These are phyloP conservation scores for Aspergillus cristatus DNA, from an alignment of 495 filamentous ascomycete species.

Conservation along the genomic window DNA sequence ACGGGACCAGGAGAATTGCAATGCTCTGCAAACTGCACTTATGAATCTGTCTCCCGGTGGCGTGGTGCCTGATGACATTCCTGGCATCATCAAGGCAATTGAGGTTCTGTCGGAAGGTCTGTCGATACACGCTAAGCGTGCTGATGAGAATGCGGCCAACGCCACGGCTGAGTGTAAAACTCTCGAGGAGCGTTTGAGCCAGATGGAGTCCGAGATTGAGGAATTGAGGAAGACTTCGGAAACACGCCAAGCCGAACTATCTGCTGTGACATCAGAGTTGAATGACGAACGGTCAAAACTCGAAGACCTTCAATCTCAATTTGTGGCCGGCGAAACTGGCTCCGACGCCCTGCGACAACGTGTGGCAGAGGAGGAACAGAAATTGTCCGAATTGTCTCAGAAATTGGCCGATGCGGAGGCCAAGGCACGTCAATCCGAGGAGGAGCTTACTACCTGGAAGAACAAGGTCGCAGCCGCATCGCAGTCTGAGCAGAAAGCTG, in stretches of 20 bases:
- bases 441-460: constrained; percentile 53
- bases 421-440: constrained; percentile 55
- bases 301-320: constrained; percentile 51
- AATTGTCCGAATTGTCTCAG: constrained; percentile 48
- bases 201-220: constrained; percentile 31
- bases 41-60: constrained; percentile 49
- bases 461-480: constrained; percentile 45
- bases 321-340: constrained; percentile 70
- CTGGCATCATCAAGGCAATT: constrained; percentile 52
- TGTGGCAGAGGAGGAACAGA: constrained; percentile 59
- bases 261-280: constrained; percentile 53
- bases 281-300: constrained; percentile 57
- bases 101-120: constrained; percentile 52
- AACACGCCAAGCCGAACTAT: constrained; percentile 40
- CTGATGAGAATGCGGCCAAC: constrained; percentile 30
- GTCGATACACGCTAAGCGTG: constrained; percentile 33
- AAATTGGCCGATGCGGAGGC: constrained; percentile 58
- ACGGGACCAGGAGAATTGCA: constrained; percentile 41
- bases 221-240: constrained; percentile 39
- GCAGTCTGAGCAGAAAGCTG: constrained; percentile 38
- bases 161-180: constrained; percentile 32
- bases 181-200: constrained; percentile 40
- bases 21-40: constrained; percentile 53
- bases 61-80: constrained; percentile 46
- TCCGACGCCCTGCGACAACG: constrained; percentile 65